Evolutionary conservation across 2,329 filamentous ascomycete genomes (phyloP), one percentile per base, ranked within the genome.

Genomic region (Sordariomycetes sp.): DNA sequence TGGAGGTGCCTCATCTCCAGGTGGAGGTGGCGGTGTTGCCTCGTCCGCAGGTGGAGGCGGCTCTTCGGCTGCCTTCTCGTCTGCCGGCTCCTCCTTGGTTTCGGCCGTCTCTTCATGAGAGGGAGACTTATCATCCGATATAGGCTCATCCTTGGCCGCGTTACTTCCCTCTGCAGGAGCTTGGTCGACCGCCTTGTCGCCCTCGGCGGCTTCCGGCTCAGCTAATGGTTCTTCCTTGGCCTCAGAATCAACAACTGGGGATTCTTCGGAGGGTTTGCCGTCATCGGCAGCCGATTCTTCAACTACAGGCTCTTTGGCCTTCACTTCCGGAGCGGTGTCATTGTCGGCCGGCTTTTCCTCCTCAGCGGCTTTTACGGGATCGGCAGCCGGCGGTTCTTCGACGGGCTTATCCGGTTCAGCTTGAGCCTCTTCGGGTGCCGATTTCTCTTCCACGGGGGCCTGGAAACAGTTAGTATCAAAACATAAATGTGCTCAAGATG

Each of bases 191-290:
- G 53, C 39, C 22, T 53, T 57, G 20, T 42, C 42, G 1, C 50
- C 58, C 52, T 53, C 25, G 10, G 32, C 24, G 3, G 42, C 28
- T 32, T 32, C 28, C 28, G 28, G 28, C 8, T 25, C 25, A 3
- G 17, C 52, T 17, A 6, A 10, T n/a, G 45, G 45, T n/a, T 56
- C 25, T 22, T 57, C 57, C 17, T 52, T 34, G 10, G 20, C 51
- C 36, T 42, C n/a, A 22, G 60, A 45, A 52, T 61, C 58, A 5
- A 52, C 45, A n/a, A n/a, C n/a, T 10, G 13, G 45, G 45, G 45
- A 22, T 28, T 35, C 35, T 17, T 12, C 53, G 25, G 51, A 53
- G 45, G 45, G 57, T 25, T 25, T 50, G 34, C 36, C 54, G 24
- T 39, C 36, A 10, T 10, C 36, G 28, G 28, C 8, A 32, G 28